Conservation (phyloP, 208 protist species). For the Trypanosoma conorhini region DNA sequence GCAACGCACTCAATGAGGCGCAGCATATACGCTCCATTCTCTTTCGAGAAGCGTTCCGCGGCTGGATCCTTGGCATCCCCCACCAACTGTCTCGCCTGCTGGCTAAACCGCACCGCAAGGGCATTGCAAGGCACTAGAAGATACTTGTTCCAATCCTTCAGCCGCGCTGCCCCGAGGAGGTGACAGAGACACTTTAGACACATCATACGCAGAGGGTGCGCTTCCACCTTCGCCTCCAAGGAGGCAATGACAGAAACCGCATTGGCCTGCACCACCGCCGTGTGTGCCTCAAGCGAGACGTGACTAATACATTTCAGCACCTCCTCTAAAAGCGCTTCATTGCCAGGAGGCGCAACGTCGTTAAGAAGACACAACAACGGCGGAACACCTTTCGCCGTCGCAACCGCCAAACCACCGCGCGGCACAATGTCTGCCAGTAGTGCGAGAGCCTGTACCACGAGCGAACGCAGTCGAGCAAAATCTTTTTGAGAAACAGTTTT, state of each 20-base stretch:
- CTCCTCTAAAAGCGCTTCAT: constrained; percentile 43
- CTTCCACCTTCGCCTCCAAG: constrained; percentile 46
- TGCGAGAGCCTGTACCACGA: constrained; percentile 47
- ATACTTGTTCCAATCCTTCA: constrained; percentile 31
- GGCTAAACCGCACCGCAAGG: constrained; percentile 16
- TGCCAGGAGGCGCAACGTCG: background rate
- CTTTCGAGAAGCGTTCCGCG: constrained; percentile 12
- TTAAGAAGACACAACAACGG: constrained; percentile 22
- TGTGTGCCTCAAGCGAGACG: constrained; percentile 36
- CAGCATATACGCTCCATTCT: constrained; percentile 28
- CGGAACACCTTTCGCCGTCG: constrained; percentile 25
- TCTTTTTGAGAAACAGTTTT: background rate
- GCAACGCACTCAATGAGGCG: constrained; percentile 26
- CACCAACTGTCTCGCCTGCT: constrained; percentile 5
- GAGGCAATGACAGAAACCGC: constrained; percentile 29
- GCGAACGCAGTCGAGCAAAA: background rate
- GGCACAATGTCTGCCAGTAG: constrained; percentile 66
- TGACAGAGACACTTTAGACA: constrained; percentile 48
- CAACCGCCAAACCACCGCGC: constrained; percentile 40
- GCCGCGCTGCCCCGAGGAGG: constrained; percentile 30
- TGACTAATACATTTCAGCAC: constrained; percentile 66
- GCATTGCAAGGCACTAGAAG: constrained; percentile 13
- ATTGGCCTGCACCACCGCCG: constrained; percentile 29
- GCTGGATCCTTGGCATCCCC: background rate
- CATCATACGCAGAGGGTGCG: constrained; percentile 46